Conservation (phyloP, 768 basidiomycete genomes). For the Amanita muscaria region DNA sequence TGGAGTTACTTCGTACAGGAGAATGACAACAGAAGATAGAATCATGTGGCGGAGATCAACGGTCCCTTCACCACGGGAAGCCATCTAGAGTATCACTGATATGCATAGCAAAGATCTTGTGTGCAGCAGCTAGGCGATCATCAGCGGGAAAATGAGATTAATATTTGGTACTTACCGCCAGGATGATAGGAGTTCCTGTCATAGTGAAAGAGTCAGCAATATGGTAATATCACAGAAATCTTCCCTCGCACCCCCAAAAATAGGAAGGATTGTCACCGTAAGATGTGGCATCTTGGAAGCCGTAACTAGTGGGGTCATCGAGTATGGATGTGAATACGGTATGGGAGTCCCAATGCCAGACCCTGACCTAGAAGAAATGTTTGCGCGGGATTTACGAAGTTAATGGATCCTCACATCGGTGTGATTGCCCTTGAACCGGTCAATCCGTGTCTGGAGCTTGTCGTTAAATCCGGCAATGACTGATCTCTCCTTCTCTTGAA, state of each 20-base stretch:
- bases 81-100: conserved; percentile 19
- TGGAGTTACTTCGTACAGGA: no score
- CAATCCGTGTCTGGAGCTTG: conserved; percentile 33
- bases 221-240: not conserved
- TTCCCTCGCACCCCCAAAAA: conserved; percentile 44
- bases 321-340: conserved; percentile 41
- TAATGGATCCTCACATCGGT: conserved; percentile 34
- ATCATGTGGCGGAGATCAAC: no score
- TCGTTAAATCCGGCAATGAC: conserved; percentile 46
- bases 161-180: conserved; percentile 40
- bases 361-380: conserved; percentile 28
- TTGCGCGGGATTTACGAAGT: not conserved
- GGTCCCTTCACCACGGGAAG: conserved; percentile 21
- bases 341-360: conserved; percentile 43
- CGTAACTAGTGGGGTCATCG: conserved; percentile 38
- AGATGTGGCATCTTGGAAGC: conserved; percentile 44
- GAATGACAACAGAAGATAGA: no score
- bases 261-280: conserved; percentile 31
- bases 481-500: conserved; percentile 31
- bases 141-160: conserved; percentile 5
- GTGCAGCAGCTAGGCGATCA: conserved; percentile 26
- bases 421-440: conserved; percentile 34
- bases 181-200: conserved; percentile 49
- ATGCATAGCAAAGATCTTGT: conserved; percentile 27
- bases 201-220: not conserved